A percentile compares a stretch with the other conserved stretches of the same genome.
Evolutionary conservation across 257 asterid species (phyloP).

Genomic region (Ilex aquifolium): DNA sequence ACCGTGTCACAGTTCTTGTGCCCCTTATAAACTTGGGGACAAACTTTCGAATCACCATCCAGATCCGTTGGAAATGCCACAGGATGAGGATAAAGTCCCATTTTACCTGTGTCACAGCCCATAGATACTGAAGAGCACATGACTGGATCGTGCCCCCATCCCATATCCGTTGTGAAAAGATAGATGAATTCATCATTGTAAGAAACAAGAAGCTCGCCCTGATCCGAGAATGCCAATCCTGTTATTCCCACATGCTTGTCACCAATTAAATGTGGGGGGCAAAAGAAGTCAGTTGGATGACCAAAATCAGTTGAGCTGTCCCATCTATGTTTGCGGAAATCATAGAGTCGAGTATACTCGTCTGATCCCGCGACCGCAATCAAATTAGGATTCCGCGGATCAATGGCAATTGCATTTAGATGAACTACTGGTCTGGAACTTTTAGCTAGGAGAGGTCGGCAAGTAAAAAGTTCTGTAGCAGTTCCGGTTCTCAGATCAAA

Average conservation of each 20-base stretch:
- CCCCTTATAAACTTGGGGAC: conserved; percentile 79
- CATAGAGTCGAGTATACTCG: conserved; percentile 73
- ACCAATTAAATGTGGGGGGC: conserved; percentile 65
- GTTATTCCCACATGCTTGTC: conserved; percentile 62
- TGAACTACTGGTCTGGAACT: conserved; percentile 28
- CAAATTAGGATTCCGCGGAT: conserved; percentile 84
- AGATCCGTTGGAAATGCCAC: conserved; percentile 22
- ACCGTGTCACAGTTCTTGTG: conserved; percentile 71
- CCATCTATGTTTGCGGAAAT: conserved; percentile 72
- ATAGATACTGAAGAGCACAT: conserved; percentile 29
- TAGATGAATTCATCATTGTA: conserved; percentile 71
- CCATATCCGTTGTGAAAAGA: conserved; percentile 68
- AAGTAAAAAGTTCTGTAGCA: conserved; percentile 62
- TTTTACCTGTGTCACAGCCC: conserved; percentile 31
- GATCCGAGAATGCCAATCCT: conserved; percentile 87
- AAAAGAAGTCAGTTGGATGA: conserved; percentile 64
- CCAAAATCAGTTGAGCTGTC: conserved; percentile 60
- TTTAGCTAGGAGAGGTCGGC: conserved; percentile 39
- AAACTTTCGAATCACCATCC: conserved; percentile 24
- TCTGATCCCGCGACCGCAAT: conserved; percentile 88
- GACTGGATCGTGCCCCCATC: conserved; percentile 53
- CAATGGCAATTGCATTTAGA: conserved; percentile 69
- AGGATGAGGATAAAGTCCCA: conserved; percentile 22
- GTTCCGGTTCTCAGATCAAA: conserved; percentile 75
- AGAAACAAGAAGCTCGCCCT: conserved; percentile 89